Evolutionary conservation across 371 early-diverging fungal species (phyloP).

Genomic region (Mycotypha africana): DNA sequence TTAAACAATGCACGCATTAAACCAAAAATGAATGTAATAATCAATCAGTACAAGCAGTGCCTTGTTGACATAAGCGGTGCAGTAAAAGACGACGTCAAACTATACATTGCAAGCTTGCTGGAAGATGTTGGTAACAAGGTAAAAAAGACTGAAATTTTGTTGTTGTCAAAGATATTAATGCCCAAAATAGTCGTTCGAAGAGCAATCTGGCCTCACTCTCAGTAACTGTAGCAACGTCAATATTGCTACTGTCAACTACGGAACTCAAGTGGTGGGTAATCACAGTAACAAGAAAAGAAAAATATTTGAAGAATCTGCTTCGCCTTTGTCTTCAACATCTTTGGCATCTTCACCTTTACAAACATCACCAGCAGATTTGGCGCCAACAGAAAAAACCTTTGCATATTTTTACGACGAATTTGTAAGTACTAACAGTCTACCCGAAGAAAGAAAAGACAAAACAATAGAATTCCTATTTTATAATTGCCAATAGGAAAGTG

Average conservation of each 20-base stretch:
- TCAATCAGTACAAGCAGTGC: conserved; percentile 11
- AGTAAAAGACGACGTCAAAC: conserved; percentile 9
- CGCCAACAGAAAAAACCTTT: background rate
- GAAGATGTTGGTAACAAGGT: conserved; percentile 9
- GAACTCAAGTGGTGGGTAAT: conserved; percentile 10
- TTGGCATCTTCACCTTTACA: conserved; percentile 8
- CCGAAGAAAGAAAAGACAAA: conserved; percentile 5
- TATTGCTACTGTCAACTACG: conserved; percentile 7
- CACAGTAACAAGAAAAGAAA: conserved; percentile 12
- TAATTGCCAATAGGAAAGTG: conserved; percentile 4
- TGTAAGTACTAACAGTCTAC: conserved; percentile 3
- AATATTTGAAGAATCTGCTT: conserved; percentile 7
- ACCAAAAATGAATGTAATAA: conserved; percentile 8
- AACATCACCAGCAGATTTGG: conserved; percentile 5
- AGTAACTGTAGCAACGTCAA: conserved; percentile 5
- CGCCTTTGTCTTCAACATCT: conserved; percentile 2
- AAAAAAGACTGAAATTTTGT: conserved; percentile 6
- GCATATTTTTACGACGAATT: background rate
- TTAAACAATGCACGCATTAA: conserved; percentile 10
- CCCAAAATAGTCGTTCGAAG: conserved; percentile 11
- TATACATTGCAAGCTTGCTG: conserved; percentile 7
- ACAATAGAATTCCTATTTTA: conserved; percentile 6
- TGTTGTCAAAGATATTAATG: conserved; percentile 13
- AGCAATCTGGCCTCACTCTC: conserved; percentile 3
- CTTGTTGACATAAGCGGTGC: conserved; percentile 9